These are phyloP conservation scores for Annulohypoxylon moriforme DNA, from an alignment of 495 filamentous ascomycete genomes.

Conservation along the genomic window DNA sequence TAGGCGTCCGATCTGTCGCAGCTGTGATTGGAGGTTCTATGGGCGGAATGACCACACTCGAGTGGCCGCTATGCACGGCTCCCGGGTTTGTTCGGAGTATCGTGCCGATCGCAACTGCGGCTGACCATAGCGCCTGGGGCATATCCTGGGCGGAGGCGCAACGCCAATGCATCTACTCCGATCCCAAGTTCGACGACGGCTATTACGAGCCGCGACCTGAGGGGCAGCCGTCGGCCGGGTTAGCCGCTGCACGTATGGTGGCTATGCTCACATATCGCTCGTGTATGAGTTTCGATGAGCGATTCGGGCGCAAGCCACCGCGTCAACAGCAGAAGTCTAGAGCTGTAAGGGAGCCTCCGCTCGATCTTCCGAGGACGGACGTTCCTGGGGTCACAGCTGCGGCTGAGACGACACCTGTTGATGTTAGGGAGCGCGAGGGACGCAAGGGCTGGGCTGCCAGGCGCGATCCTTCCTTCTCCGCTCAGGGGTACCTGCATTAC, in stretches of 20 bases:
- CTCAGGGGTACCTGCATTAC: conserved; percentile 54
- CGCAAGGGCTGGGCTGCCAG: conserved; percentile 36
- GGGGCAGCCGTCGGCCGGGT: conserved; percentile 46
- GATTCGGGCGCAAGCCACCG: conserved; percentile 51
- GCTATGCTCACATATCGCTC: conserved; percentile 58
- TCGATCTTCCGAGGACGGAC: conserved; percentile 37
- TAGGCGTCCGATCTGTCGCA: conserved; percentile 49
- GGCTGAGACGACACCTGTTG: not conserved
- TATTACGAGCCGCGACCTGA: conserved; percentile 49
- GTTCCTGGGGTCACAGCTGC: conserved; percentile 7
- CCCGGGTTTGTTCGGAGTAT: conserved; percentile 49
- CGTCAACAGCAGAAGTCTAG: conserved; percentile 32
- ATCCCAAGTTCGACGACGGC: conserved; percentile 49
- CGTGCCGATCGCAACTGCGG: conserved; percentile 51
- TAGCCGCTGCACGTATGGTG: conserved; percentile 54
- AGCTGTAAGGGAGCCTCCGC: conserved; percentile 34
- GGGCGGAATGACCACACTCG: conserved; percentile 55
- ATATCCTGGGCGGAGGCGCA: conserved; percentile 55
- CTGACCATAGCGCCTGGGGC: conserved; percentile 53
- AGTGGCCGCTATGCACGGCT: conserved; percentile 50
- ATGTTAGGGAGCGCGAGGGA: conserved; percentile 18
- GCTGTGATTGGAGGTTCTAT: conserved; percentile 54
- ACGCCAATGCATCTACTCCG: conserved; percentile 50
- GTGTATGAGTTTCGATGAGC: conserved; percentile 47
- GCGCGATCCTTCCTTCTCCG: conserved; percentile 45